phyloP scores from a whole-genome alignment of 306 rosid species.

The Prunus armeniaca region DNA sequence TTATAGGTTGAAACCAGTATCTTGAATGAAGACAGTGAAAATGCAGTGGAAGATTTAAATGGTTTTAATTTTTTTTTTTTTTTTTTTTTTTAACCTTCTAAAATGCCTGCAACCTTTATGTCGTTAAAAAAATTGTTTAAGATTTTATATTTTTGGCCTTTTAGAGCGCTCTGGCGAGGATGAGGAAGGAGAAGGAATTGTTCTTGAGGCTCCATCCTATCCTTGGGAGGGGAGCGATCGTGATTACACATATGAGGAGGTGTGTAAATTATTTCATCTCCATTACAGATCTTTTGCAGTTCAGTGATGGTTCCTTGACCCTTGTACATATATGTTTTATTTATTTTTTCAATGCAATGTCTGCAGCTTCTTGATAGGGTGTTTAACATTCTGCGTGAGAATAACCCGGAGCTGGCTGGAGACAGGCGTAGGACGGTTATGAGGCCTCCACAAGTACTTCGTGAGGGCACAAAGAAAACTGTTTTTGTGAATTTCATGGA shows the following conservation, averaged over 20 bases:
- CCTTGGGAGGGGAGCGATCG: slow-evolving; percentile 97
- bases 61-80: slow-evolving; percentile 9
- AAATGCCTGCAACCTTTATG: background rate
- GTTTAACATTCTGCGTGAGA: slow-evolving; percentile 85
- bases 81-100: background rate
- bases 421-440: slow-evolving; percentile 86
- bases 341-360: slow-evolving; percentile 2
- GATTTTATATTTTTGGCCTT: slow-evolving; percentile 13
- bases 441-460: slow-evolving; percentile 99
- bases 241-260: slow-evolving; percentile 90
- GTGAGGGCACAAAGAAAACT: slow-evolving; percentile 98
- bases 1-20: slow-evolving; percentile 68
- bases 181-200: slow-evolving; percentile 52
- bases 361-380: slow-evolving; percentile 91
- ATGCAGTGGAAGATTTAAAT: slow-evolving; percentile 63
- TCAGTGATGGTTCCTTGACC: background rate
- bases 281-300: background rate
- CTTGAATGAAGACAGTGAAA: slow-evolving; percentile 62
- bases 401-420: slow-evolving; percentile 95
- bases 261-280: slow-evolving; percentile 10
- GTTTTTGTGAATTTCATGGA: slow-evolving; percentile 97
- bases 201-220: slow-evolving; percentile 39
- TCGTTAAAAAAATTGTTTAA: background rate
- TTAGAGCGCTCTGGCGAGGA: slow-evolving; percentile 62
- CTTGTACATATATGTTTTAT: background rate